These are phyloP conservation scores for Brassica nigra DNA, from an alignment of 345 rosid species.

Conservation along the genomic window DNA sequence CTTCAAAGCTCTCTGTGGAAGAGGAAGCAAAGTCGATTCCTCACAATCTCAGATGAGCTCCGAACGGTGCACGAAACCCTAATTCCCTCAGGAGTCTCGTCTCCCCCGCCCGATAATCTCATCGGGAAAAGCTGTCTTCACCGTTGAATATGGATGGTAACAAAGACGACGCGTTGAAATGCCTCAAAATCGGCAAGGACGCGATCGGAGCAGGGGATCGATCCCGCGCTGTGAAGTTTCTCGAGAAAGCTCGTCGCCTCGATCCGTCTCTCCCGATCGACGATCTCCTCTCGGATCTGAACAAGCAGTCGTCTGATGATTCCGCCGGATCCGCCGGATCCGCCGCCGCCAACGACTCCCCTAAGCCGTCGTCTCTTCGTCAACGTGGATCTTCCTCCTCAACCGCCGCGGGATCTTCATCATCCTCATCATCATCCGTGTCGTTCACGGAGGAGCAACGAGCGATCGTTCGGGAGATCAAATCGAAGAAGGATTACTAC, in stretches of 20 bases:
- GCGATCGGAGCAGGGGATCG: slow-evolving; percentile 79
- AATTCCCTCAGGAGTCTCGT: background rate
- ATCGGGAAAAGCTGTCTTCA: background rate
- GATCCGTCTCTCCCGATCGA: slow-evolving; percentile 72
- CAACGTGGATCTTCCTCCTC: slow-evolving; percentile 47
- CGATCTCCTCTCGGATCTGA: slow-evolving; percentile 56
- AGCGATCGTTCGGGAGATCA: slow-evolving; percentile 66
- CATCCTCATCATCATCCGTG: slow-evolving; percentile 40
- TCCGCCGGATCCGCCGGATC: slow-evolving; percentile 9
- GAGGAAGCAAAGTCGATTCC: background rate
- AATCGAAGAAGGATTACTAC: slow-evolving; percentile 79
- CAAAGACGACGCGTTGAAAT: slow-evolving; percentile 45
- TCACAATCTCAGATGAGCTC: slow-evolving; percentile 28
- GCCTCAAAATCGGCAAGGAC: slow-evolving; percentile 75
- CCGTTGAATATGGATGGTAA: slow-evolving; percentile 76
- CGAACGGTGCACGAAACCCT: slow-evolving; percentile 16
- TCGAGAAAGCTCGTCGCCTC: slow-evolving; percentile 88
- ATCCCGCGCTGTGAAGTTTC: slow-evolving; percentile 71
- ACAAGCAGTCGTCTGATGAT: slow-evolving; percentile 25
- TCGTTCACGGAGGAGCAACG: slow-evolving; percentile 69
- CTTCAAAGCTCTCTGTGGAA: slow-evolving; percentile 20
- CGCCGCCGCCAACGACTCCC: slow-evolving; percentile 28
- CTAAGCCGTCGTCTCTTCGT: slow-evolving; percentile 49
- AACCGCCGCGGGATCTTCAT: background rate
- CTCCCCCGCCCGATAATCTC: background rate